Base-by-base conservation (phyloP, 306 rosid genomes). In the Trifolium repens region DNA sequence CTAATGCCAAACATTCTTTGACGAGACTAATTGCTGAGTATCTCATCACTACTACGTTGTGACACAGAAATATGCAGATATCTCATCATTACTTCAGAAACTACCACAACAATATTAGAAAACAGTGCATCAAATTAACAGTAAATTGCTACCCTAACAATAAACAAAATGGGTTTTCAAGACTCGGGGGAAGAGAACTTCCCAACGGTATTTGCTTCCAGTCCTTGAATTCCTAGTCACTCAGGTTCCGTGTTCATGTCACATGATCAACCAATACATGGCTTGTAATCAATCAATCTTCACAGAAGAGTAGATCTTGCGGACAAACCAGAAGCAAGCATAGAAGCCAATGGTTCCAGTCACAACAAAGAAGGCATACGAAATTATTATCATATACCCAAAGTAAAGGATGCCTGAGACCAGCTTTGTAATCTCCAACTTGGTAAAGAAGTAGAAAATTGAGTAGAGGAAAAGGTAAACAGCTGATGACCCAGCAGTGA, bases 341-440 rank as follows among this genome's bases (percentile, higher is more conserved):
- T 94, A 94, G 93, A 92, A 92, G 77, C 99, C 99, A 19, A 94
- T 94, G 27, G 99, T 90, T 63, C 99, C 99, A 0, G 99, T 94
- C 88, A 90, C 66, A 72, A 90, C 99, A 60, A 94, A 92, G 90
- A 94, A 92, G 60, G 97, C 92, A 57, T 92, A 92, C 0, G 99
- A 94, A 74, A 84, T 87, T 27, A 90, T 92, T 19, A 94, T 60
- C 99, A 94, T 94, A 78, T 94, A 94, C 52, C 96, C 96, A 42
- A 94, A 94, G 88, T 94, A 94, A 39, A 94, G 90, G 78, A 94
- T 75, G 79, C 99, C 99, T 2, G 99, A 94, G 71, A 94, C 96
- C 53, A 92, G 87, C 87, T 90, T 94, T 30, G 96, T 84, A 68
- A 94, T 94, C 75, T 94, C 99, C 87, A 94, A 75, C 83, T 94